phyloP scores from a whole-genome alignment of 768 basidiomycete species.

The Phaeolepiota aurea region DNA sequence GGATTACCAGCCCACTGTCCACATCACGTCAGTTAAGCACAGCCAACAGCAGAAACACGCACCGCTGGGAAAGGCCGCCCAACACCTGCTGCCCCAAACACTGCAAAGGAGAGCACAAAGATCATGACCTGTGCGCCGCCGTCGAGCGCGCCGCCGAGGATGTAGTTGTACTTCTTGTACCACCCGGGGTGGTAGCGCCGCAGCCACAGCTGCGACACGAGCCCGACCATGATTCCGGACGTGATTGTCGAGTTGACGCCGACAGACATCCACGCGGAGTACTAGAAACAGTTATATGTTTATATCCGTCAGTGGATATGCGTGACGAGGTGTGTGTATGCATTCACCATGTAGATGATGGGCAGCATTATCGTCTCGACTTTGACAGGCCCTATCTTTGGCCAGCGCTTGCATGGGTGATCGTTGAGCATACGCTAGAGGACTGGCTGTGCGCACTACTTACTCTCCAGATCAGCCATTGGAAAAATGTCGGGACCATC shows the following conservation, averaged over 20 bases:
- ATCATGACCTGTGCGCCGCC: slow-evolving; percentile 62
- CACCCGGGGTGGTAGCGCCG: slow-evolving; percentile 51
- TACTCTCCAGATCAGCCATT: slow-evolving; percentile 48
- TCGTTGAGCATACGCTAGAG: slow-evolving; percentile 1
- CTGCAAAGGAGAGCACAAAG: slow-evolving; percentile 56
- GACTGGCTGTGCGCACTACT: slow-evolving; percentile 3
- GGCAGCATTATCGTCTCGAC: slow-evolving; percentile 46
- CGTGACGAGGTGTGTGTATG: not conserved
- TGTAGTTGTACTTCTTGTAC: slow-evolving; percentile 64
- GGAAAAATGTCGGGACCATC: slow-evolving; percentile 40
- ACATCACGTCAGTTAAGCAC: slow-evolving; percentile 2
- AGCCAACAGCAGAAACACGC: slow-evolving; percentile 8
- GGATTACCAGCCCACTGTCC: slow-evolving; percentile 52
- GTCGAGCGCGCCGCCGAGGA: slow-evolving; percentile 57
- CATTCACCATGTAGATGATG: slow-evolving; percentile 41
- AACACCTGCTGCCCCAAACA: slow-evolving; percentile 50
- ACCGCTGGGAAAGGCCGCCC: slow-evolving; percentile 41
- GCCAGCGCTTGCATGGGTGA: slow-evolving; percentile 54
- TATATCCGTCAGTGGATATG: not conserved
- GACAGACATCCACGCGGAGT: slow-evolving; percentile 33
- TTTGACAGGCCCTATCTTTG: slow-evolving; percentile 41
- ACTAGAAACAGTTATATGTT: slow-evolving; percentile 13
- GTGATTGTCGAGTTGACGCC: slow-evolving; percentile 48
- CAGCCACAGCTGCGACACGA: slow-evolving; percentile 55
- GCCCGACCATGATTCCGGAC: slow-evolving; percentile 39